Conservation (phyloP, 331 rosid species). For the Quercus tomentella region DNA sequence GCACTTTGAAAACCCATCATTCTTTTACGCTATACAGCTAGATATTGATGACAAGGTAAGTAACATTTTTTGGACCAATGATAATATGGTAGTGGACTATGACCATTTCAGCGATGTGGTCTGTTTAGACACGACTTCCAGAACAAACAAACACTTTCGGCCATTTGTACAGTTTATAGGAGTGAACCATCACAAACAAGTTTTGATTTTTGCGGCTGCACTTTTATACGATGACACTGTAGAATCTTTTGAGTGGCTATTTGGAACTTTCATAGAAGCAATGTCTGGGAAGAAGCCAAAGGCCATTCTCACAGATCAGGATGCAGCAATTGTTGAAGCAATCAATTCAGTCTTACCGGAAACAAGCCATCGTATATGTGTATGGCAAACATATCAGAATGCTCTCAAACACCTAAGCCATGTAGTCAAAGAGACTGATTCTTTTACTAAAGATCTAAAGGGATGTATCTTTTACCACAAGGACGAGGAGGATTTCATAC, state of each 20-base stretch:
- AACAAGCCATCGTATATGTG: slow-evolving; percentile 38
- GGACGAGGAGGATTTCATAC: slow-evolving; percentile 45
- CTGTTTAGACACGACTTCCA: slow-evolving; percentile 52
- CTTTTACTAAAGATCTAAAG: slow-evolving; percentile 50
- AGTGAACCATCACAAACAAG: slow-evolving; percentile 59
- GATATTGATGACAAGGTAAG: slow-evolving; percentile 61
- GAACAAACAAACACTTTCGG: slow-evolving; percentile 34
- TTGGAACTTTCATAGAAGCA: slow-evolving; percentile 39
- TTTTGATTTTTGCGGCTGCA: slow-evolving; percentile 50
- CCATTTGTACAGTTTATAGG: slow-evolving; percentile 66
- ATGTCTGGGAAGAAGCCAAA: slow-evolving; percentile 59
- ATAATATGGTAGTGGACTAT: slow-evolving; percentile 55
- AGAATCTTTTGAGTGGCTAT: slow-evolving; percentile 54
- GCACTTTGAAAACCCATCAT: slow-evolving; percentile 54
- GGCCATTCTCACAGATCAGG: slow-evolving; percentile 58
- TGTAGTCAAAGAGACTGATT: slow-evolving; percentile 36
- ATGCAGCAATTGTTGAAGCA: slow-evolving; percentile 54
- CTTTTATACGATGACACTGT: slow-evolving; percentile 48
- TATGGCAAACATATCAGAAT: slow-evolving; percentile 57
- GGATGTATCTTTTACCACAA: slow-evolving; percentile 48
- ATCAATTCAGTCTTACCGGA: slow-evolving; percentile 45
- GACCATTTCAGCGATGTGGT: slow-evolving; percentile 59
- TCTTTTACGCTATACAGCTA: slow-evolving; percentile 45
- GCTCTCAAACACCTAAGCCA: slow-evolving; percentile 49
- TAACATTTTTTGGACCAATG: slow-evolving; percentile 63